Conservation (phyloP, 495 filamentous ascomycete genomes). For the Lasiosphaeris hirsuta region DNA sequence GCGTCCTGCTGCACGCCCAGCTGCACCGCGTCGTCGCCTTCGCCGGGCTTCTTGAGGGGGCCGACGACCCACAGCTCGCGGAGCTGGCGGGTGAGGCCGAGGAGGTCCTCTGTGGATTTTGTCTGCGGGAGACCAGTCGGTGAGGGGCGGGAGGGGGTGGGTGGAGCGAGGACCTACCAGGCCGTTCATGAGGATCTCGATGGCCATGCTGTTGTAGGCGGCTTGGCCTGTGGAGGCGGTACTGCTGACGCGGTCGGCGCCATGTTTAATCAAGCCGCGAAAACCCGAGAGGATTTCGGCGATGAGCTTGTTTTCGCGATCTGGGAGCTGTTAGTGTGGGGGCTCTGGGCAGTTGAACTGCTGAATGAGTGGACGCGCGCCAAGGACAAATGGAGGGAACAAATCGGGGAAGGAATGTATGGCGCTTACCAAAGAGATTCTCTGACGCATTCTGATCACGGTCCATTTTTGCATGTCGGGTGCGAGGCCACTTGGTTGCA, state of each 20-base stretch:
- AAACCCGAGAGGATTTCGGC: constrained; percentile 38
- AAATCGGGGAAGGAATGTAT: neutral
- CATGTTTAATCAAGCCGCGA: constrained; percentile 32
- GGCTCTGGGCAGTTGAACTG: neutral
- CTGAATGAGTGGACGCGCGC: neutral
- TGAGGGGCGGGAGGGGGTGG: neutral
- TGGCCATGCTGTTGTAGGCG: constrained; percentile 34
- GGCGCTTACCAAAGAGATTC: constrained; percentile 11
- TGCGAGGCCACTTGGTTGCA: too few relatives aligned
- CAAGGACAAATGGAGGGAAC: neutral
- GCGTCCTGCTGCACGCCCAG: constrained; percentile 23
- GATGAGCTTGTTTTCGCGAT: constrained; percentile 37
- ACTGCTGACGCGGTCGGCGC: constrained; percentile 26
- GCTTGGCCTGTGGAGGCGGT: constrained; percentile 34
- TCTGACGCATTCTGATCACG: constrained; percentile 6
- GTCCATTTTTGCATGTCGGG: constrained; percentile 12
- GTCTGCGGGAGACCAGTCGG: constrained; percentile 17
- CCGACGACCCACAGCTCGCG: constrained; percentile 45
- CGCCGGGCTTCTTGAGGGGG: constrained; percentile 34
- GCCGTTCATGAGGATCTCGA: constrained; percentile 31
- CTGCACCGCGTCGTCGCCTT: constrained; percentile 30
- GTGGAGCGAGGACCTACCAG: constrained; percentile 17
- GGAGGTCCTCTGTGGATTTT: constrained; percentile 34
- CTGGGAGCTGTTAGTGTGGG: constrained; percentile 20
- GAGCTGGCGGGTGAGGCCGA: constrained; percentile 39